Base-by-base conservation (phyloP, 176 grass and related monocot genomes). In the Saccharum officinarum region DNA sequence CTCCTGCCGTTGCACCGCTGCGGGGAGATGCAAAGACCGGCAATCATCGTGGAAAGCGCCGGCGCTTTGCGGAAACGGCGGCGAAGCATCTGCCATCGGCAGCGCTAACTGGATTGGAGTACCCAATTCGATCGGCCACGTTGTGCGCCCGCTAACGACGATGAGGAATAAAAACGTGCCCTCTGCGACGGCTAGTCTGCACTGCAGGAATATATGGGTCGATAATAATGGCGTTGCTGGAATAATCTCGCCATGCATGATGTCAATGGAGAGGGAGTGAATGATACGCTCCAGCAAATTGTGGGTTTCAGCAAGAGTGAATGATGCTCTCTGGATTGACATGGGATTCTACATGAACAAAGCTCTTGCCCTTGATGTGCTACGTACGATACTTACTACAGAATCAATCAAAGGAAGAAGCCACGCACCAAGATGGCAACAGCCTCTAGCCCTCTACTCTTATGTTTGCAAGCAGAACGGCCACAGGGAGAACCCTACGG, bases 31-130 rank as follows among this genome's bases (percentile, higher is more conserved):
- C 89, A 80, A 91, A 91, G 85, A 71, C 33, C 33, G 84, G 71
- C 71, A 87, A 91, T 91, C 85, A 84, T 87, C 10, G 62, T 80
- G 89, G 68, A 91, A 91, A 91, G 89, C 81, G 50, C 42, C 76
- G 38, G 1, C 26, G 63, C 89, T 91, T 91, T 91, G 54, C 76
- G 15, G 15, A 25, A 83, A 83, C 63, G 86, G 76, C 52, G 73
- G 85, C 85, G 57, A 22, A 81, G 89, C 89, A 91, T 91, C 11
- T 10, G 50, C 76, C 76, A 28, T 75, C 30, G 45, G 52, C 52
- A 55, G 17, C 20, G 54, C 2, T 59, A n/a, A n/a, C 20, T 10
- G 54, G 54, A 59, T 69, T 22, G 50, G 67, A 62, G 85, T 54
- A 63, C 85, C 81, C 36, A 84, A 65, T 87, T 69, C 85, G 1